Base-by-base conservation (phyloP, 441 rosid species). In the Melastoma candidum region DNA sequence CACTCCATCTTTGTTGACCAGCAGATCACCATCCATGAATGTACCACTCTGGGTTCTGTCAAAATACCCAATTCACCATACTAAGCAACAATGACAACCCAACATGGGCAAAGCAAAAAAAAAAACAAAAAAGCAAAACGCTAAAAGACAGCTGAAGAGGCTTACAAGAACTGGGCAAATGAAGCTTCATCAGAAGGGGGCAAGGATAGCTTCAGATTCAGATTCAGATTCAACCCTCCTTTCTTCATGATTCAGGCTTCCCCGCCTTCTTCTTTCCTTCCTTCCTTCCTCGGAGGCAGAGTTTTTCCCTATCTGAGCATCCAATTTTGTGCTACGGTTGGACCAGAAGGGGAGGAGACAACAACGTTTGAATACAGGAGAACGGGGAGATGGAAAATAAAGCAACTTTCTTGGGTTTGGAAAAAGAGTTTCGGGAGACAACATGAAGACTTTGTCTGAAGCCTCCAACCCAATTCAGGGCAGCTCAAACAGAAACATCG, bases 11-110 rank as follows among this genome's bases (percentile, higher is more conserved):
- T 74, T 77, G 69, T 92, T 92, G 51, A 88, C 98, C 13, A 83
- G 89, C 36, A 92, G 89, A 79, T 92, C 98, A 55, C 96, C 98
- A 36, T 77, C 94, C 73, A 74, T 74, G 51, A 92, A 88, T 25
- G 96, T 88, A 17, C 98, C 98, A 52, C 95, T 92, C 57, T 69
- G 77, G 10, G 98, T 85, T 59, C 96, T 92, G 68, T 8, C 11
- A 39, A 0, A 48, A 51, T 14, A 12, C 39, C 48, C 43, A 41
- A 36, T 58, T 49, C 54, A 58, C 26, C 22, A 17, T 17, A 17
- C 22, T 17, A 10, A 52, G 12, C 17, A 12, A 24, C 12, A 68
- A 44, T 51, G 41, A 53, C 27, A 57, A 53, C 46, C 48, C 41
- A 2, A 25, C 48, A 8, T 12, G 12, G 13, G 26, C 43, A 47